A percentile compares a stretch with the other conserved stretches of the same genome.
Evolutionary conservation across 1,284 basidiomycete species (phyloP).

Genomic region (Cerrena zonata): DNA sequence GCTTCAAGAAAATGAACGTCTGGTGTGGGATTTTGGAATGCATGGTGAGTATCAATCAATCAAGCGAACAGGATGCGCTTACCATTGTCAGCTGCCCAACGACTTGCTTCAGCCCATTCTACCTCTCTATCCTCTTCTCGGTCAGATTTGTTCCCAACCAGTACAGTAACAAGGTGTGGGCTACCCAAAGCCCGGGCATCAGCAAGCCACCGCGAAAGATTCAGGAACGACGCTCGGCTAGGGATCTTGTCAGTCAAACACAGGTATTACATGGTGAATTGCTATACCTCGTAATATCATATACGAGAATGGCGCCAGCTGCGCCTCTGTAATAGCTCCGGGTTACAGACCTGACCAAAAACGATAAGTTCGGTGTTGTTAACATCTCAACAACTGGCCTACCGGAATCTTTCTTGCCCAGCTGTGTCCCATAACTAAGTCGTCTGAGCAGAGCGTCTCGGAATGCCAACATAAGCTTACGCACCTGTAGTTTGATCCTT

Average conservation of each 20-base stretch:
- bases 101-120: constrained; percentile 87
- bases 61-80: constrained; percentile 3
- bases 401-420: constrained; percentile 90
- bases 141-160: constrained; percentile 95
- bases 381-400: constrained; percentile 19
- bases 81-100: constrained; percentile 94
- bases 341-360: constrained; percentile 75
- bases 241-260: background rate
- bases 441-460: background rate
- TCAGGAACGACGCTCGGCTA: constrained; percentile 76
- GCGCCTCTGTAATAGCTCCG: constrained; percentile 95
- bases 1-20: constrained; percentile 90
- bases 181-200: constrained; percentile 88
- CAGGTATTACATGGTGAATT: no score
- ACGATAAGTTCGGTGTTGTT: background rate
- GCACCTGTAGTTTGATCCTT: constrained; percentile 87
- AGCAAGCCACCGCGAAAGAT: constrained; percentile 81
- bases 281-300: constrained; percentile 87
- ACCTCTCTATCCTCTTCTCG: constrained; percentile 91
- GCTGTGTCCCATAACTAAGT: constrained; percentile 92
- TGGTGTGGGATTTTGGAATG: constrained; percentile 26
- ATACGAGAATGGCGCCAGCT: constrained; percentile 89
- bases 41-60: background rate
- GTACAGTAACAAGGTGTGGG: constrained; percentile 81
- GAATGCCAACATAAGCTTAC: constrained; percentile 17